These are phyloP conservation scores for Stephania cephalantha DNA, from an alignment of 164 flowering plant genomes.

Conservation along the genomic window DNA sequence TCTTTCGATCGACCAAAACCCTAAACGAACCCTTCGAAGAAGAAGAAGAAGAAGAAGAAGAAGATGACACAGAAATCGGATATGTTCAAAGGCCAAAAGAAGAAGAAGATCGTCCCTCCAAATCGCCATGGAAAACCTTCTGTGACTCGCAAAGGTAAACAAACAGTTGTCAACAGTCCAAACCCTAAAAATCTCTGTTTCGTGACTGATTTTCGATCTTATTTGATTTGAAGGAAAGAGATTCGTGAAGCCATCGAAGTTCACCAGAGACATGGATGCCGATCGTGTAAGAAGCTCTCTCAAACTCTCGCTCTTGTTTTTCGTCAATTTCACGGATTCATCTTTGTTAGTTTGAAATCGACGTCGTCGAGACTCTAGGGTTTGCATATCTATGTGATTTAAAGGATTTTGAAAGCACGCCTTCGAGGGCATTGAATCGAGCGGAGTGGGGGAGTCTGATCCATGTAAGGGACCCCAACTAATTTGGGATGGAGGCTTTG, in stretches of 20 bases:
- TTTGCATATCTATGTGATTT: not conserved
- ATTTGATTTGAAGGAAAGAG: slow-evolving; percentile 45
- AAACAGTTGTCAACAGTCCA: not conserved
- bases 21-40: not conserved
- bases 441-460: too few relatives aligned
- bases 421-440: too few relatives aligned
- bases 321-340: not conserved
- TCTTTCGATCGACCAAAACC: not conserved
- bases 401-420: too few relatives aligned
- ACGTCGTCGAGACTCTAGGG: not conserved
- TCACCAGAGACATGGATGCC: slow-evolving; percentile 51
- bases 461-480: too few relatives aligned
- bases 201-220: not conserved
- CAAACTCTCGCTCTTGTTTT: not conserved
- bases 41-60: not conserved
- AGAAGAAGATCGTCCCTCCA: slow-evolving; percentile 57
- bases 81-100: slow-evolving; percentile 76
- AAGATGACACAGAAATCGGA: slow-evolving; percentile 69
- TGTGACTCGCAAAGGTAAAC: slow-evolving; percentile 57
- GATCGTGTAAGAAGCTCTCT: slow-evolving; percentile 35
- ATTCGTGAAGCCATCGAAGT: slow-evolving; percentile 50
- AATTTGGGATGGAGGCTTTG: too few relatives aligned
- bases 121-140: slow-evolving; percentile 65
- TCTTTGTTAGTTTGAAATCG: not conserved
- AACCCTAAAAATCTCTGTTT: not conserved